Conservation (phyloP, 73 alveolate species). For the Breviolum minutum region DNA sequence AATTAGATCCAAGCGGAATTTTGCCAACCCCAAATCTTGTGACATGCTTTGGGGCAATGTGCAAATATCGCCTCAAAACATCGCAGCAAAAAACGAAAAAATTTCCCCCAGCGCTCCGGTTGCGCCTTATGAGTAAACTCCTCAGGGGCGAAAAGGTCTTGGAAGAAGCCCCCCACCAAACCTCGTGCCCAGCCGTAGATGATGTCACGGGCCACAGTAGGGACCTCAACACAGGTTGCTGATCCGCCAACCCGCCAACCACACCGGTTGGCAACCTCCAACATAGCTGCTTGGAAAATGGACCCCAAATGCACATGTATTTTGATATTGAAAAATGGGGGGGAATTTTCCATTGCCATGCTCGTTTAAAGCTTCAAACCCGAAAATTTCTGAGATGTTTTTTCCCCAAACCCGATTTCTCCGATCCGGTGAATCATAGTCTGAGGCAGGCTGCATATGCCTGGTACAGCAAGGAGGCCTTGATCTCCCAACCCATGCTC, state of each 20-base stretch:
- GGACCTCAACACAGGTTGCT: constrained; percentile 9
- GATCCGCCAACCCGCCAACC: neutral
- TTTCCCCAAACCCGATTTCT: neutral
- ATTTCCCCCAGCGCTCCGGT: neutral
- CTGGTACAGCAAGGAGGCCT: constrained; percentile 67
- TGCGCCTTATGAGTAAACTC: constrained; percentile 28
- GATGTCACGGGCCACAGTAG: constrained; percentile 80
- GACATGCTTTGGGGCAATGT: neutral
- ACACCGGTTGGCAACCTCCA: neutral
- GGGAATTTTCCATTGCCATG: too few relatives aligned
- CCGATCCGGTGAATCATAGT: neutral
- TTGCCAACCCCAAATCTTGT: neutral
- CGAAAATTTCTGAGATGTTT: neutral
- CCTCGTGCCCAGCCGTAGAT: constrained; percentile 83
- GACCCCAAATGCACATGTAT: too few relatives aligned
- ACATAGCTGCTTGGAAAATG: too few relatives aligned
- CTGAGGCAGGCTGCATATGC: neutral
- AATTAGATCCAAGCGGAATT: too few relatives aligned
- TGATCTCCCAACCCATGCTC: constrained; percentile 88
- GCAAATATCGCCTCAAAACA: too few relatives aligned
- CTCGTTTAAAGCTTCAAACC: too few relatives aligned
- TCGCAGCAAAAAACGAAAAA: too few relatives aligned
- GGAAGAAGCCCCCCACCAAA: neutral
- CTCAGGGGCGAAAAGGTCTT: constrained; percentile 5
- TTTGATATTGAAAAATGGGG: too few relatives aligned